Base-by-base conservation (phyloP, 2,329 filamentous ascomycete genomes). In the Phyllosticta citrichinensis region DNA sequence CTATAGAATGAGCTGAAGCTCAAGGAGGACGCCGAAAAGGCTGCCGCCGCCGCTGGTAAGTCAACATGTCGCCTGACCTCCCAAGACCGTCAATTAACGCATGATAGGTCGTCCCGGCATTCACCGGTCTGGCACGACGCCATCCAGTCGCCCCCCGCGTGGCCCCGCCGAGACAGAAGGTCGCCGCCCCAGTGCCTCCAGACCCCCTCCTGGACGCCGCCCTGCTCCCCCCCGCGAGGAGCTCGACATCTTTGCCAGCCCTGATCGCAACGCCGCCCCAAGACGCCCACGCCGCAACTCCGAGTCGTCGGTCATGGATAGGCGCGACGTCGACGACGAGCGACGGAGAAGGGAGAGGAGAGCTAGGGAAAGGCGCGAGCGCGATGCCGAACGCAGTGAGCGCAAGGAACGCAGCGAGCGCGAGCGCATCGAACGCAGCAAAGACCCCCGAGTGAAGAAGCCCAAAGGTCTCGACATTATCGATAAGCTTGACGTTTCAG, bases 401-500 rank as follows among this genome's bases (percentile, higher is more conserved):
- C 40, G 40, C 33, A 40, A 40, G 66, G 66, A 47, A 3, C 40
- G 40, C 33, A 40, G 14, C 65, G 66, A 74, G 65, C 22, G 22
- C 22, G 66, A 47, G 6, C 40, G 40, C 11, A 40, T 1, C 65
- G 66, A 74, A 65, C 66, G 69, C 58, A 66, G 70, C 52, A 74
- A 69, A 52, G 73, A 74, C 53, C 70, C 70, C 65, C 72, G 75
- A 63, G 71, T 74, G 25, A 68, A 68, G 64, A 75, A 74, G 67
- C 77, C 77, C 14, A 72, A 76, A 57, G 76, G 81, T 33, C 74
- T 97, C 65, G 94, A 99, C 72, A 83, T 97, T 54, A 97, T 99
- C 69, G 94, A 99, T 77, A 93, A 97, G 73, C 80, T 99, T 65
- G 94, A 97, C 77, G 92, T 94, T 64, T 97, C 92, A 4, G 92